A percentile compares a stretch with the other conserved stretches of the same genome.
These are phyloP conservation scores for Copromyces sp. DNA, from an alignment of 495 filamentous ascomycete genomes.

Conservation along the genomic window DNA sequence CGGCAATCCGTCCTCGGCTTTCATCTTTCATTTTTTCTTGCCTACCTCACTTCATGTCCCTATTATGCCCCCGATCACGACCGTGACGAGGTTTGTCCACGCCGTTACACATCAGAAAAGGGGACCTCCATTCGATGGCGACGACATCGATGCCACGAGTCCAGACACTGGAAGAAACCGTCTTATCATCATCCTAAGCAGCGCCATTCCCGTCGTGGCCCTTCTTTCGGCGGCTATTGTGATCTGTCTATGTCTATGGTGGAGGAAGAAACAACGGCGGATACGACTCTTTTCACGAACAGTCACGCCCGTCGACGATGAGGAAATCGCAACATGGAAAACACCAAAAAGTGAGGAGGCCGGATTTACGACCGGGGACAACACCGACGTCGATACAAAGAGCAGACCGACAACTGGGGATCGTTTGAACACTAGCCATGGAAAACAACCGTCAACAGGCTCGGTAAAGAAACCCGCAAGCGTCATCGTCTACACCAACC, in stretches of 20 bases:
- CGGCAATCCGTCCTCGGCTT: not conserved
- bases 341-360: conserved; percentile 18
- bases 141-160: not conserved
- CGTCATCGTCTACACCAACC: conserved; percentile 35
- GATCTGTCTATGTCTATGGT: conserved; percentile 23
- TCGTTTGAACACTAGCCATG: conserved; percentile 19
- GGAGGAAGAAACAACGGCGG: conserved; percentile 22
- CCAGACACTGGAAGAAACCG: not conserved
- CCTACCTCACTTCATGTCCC: not conserved
- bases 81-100: not conserved
- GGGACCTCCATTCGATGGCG: not conserved
- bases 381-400: conserved; percentile 13
- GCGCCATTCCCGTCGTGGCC: conserved; percentile 28
- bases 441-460: conserved; percentile 27
- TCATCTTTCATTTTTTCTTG: not conserved
- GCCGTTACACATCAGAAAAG: not conserved
- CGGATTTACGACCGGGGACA: conserved; percentile 4
- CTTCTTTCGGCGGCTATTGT: conserved; percentile 23
- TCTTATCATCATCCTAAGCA: conserved; percentile 33
- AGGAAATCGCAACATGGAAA: conserved; percentile 44
- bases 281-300: conserved; percentile 31
- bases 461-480: conserved; percentile 29
- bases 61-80: not conserved
- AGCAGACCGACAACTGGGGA: conserved; percentile 8
- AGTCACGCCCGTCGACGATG: conserved; percentile 41